A percentile compares a stretch with the other conserved stretches of the same genome.
phyloP scores from a whole-genome alignment of 441 rosid genomes.

The Melastoma candidum region DNA sequence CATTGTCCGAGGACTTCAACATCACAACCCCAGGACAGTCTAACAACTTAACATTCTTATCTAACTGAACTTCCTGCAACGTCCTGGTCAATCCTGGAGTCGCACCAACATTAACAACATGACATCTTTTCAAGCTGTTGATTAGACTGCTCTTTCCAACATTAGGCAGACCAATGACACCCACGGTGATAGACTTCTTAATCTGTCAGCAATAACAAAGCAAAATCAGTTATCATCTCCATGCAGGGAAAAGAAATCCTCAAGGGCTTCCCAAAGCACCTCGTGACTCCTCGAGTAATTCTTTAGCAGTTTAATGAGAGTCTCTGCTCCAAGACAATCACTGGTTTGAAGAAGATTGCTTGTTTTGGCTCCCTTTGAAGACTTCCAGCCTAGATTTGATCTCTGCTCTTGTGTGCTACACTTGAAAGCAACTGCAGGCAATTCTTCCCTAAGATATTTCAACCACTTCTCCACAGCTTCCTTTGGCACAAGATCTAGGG shows the following conservation, averaged over 20 bases:
- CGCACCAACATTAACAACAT: slow-evolving; percentile 87
- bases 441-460: slow-evolving; percentile 80
- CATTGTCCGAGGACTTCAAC: slow-evolving; percentile 67
- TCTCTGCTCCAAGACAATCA: slow-evolving; percentile 95
- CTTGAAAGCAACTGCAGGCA: slow-evolving; percentile 92
- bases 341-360: slow-evolving; percentile 73
- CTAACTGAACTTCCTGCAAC: slow-evolving; percentile 93
- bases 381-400: slow-evolving; percentile 85
- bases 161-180: slow-evolving; percentile 88
- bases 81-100: slow-evolving; percentile 94
- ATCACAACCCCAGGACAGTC: slow-evolving; percentile 99
- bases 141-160: slow-evolving; percentile 98
- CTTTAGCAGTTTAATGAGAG: slow-evolving; percentile 78
- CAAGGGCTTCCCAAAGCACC: slow-evolving; percentile 23
- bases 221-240: neutral
- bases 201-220: slow-evolving; percentile 32
- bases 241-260: neutral
- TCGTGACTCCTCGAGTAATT: slow-evolving; percentile 96
- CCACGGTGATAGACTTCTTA: slow-evolving; percentile 86
- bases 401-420: slow-evolving; percentile 93
- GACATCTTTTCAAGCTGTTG: slow-evolving; percentile 92
- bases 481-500: slow-evolving; percentile 85
- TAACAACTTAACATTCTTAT: slow-evolving; percentile 77
- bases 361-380: slow-evolving; percentile 50
- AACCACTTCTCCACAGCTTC: slow-evolving; percentile 97